Conservation (phyloP, 1,284 basidiomycete genomes). For the Microbotryum silenes-acaulis region DNA sequence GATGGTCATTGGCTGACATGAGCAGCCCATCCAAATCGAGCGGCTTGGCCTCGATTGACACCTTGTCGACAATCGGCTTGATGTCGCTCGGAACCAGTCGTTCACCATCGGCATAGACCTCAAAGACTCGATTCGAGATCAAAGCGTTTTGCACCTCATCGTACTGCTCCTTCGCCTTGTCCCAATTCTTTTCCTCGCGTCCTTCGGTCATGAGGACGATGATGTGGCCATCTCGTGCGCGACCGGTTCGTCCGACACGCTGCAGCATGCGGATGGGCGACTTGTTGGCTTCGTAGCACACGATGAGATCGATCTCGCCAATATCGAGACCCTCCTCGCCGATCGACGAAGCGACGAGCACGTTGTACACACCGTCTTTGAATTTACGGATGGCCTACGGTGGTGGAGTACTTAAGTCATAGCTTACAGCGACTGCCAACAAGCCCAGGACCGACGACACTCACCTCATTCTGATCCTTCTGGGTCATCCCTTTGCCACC, state of each 20-base stretch:
- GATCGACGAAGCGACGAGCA: constrained; percentile 91
- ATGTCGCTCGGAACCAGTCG: constrained; percentile 72
- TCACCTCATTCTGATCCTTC: constrained; percentile 79
- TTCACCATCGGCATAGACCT: constrained; percentile 85
- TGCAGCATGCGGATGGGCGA: constrained; percentile 97
- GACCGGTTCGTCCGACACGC: constrained; percentile 89
- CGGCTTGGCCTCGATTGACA: constrained; percentile 52
- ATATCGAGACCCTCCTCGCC: constrained; percentile 99
- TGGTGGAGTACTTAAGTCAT: constrained; percentile 18
- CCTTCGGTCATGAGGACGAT: constrained; percentile 88
- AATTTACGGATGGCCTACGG: constrained; percentile 71
- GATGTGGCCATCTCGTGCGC: constrained; percentile 81
- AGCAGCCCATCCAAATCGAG: constrained; percentile 38
- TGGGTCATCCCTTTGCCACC: constrained; percentile 83
- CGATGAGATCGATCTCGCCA: constrained; percentile 93
- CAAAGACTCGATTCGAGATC: constrained; percentile 67
- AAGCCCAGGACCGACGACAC: constrained; percentile 22
- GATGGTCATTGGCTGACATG: constrained; percentile 9
- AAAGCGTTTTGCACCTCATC: constrained; percentile 84
- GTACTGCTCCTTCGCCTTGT: constrained; percentile 80
- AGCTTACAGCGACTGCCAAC: too few species aligned
- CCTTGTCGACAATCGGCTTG: constrained; percentile 69
- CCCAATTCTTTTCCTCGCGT: constrained; percentile 80
- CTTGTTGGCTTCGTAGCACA: constrained; percentile 95
- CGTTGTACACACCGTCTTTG: constrained; percentile 78